These are phyloP conservation scores for Colletotrichum euphorbiae DNA, from an alignment of 2,329 filamentous ascomycete species.

Conservation along the genomic window DNA sequence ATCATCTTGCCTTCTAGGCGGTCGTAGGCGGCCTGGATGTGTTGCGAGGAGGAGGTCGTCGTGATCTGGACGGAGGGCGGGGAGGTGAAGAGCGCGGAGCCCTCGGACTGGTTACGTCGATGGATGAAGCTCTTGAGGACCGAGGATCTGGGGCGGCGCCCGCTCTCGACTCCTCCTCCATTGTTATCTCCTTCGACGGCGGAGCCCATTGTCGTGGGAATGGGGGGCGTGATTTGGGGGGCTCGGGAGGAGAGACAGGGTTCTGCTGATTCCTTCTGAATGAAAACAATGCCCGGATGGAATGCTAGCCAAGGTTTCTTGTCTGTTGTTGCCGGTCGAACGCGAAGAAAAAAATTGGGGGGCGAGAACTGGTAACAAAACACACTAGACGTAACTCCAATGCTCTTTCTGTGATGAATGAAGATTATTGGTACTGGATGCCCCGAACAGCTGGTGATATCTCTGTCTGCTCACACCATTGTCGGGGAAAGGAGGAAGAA, in stretches of 20 bases:
- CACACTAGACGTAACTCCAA: conserved; percentile 16
- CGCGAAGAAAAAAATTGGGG: conserved; percentile 4
- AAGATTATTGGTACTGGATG: not conserved
- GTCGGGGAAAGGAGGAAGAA: conserved; percentile 6
- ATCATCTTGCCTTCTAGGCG: conserved; percentile 38
- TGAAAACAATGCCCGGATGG: conserved; percentile 32
- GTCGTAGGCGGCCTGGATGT: conserved; percentile 34
- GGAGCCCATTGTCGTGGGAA: conserved; percentile 38
- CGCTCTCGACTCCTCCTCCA: conserved; percentile 28
- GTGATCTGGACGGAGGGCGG: conserved; percentile 42
- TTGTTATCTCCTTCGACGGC: conserved; percentile 35
- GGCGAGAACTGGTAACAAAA: not conserved
- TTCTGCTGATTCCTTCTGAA: conserved; percentile 25
- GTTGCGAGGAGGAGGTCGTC: conserved; percentile 38
- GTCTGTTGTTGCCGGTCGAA: conserved; percentile 8
- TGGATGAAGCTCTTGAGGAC: conserved; percentile 63
- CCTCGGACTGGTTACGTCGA: conserved; percentile 60
- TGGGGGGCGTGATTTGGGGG: conserved; percentile 18
- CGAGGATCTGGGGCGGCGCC: conserved; percentile 55
- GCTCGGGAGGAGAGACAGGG: conserved; percentile 30
- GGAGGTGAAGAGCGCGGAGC: conserved; percentile 45
- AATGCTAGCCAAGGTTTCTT: conserved; percentile 23
- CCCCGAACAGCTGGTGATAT: conserved; percentile 21
- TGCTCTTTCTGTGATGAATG: conserved; percentile 22
- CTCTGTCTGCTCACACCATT: conserved; percentile 29